Evolutionary conservation across 2,329 filamentous ascomycete species (phyloP).

Genomic region (Zymoseptoria crescenta): DNA sequence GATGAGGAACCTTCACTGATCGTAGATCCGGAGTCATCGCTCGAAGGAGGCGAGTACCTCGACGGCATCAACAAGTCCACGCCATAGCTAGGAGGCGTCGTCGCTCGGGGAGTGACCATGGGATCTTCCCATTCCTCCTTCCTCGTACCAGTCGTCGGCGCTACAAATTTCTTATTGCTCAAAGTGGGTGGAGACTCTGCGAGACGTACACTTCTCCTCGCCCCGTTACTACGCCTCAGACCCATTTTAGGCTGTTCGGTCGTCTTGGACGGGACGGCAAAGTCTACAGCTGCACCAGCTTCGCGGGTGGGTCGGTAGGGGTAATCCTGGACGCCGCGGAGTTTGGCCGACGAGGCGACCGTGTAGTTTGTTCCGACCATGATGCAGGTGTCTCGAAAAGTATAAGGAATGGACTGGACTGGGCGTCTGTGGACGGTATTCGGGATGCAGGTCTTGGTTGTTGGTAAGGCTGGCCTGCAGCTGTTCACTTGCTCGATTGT

Average conservation of each 20-base stretch:
- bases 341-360: background rate
- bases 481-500: background rate
- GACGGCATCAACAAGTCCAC: background rate
- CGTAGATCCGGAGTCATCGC: background rate
- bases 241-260: background rate
- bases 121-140: slow-evolving; percentile 5
- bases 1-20: slow-evolving; percentile 2
- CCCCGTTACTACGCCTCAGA: background rate
- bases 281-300: background rate
- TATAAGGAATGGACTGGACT: background rate
- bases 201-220: slow-evolving; percentile 11
- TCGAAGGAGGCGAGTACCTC: background rate
- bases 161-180: background rate
- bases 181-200: slow-evolving; percentile 2
- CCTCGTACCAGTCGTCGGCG: slow-evolving; percentile 1
- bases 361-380: slow-evolving; percentile 3
- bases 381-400: background rate
- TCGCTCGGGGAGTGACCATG: background rate
- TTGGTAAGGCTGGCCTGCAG: background rate
- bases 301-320: background rate
- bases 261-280: slow-evolving; percentile 2
- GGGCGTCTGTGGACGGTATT: too few relatives aligned
- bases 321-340: background rate
- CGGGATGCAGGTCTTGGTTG: background rate
- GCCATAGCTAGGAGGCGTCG: background rate